Conservation (phyloP, 1,284 basidiomycete species). For the Kwoniella shivajii region DNA sequence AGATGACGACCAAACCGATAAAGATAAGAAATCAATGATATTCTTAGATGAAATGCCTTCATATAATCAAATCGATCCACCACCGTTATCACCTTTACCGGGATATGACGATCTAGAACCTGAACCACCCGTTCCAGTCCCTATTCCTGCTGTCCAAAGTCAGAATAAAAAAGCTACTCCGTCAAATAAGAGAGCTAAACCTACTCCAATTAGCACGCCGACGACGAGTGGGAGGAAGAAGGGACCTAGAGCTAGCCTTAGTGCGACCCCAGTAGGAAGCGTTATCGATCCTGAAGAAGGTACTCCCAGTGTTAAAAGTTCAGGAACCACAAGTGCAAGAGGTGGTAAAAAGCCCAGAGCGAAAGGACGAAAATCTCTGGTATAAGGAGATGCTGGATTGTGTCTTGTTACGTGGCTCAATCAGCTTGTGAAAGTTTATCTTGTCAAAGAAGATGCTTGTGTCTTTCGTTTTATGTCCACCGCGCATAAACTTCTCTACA, state of each 20-base stretch:
- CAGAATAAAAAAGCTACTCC: background rate
- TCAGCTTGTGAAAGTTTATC: too few species aligned
- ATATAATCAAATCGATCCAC: background rate
- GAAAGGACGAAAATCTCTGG: background rate
- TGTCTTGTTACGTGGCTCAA: too few species aligned
- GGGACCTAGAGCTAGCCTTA: background rate
- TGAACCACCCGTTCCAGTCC: background rate
- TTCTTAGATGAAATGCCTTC: background rate
- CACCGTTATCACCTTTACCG: slow-evolving; percentile 10
- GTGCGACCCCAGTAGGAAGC: background rate
- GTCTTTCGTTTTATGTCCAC: too few species aligned
- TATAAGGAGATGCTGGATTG: too few species aligned
- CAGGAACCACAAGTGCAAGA: background rate
- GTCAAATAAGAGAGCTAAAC: background rate
- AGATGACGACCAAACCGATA: background rate
- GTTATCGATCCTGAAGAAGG: background rate
- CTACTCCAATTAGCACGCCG: background rate
- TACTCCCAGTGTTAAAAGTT: background rate
- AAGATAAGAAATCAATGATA: background rate
- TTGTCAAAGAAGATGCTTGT: too few species aligned
- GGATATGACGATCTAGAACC: slow-evolving; percentile 11
- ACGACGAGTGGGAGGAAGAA: background rate
- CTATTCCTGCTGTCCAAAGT: background rate
- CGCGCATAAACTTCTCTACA: too few species aligned
- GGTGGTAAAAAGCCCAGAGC: background rate